A percentile compares a stretch with the other conserved stretches of the same genome.
Conservation (phyloP, 495 filamentous ascomycete genomes). For the Ascobolus immersus region DNA sequence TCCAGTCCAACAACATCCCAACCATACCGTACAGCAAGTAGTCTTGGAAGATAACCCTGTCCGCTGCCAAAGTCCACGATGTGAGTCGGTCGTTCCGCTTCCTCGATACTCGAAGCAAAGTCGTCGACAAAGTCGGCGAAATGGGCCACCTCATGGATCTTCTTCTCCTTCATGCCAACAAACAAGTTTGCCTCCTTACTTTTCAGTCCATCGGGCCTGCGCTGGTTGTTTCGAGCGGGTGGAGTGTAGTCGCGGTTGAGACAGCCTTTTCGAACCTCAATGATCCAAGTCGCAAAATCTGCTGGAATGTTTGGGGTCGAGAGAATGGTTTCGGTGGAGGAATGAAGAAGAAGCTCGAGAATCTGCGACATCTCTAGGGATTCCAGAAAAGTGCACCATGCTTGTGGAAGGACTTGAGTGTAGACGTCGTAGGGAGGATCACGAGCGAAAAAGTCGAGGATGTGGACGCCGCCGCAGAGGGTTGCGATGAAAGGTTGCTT, state of each 20-base stretch:
- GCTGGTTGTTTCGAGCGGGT: no score
- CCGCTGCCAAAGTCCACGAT: conserved; percentile 89
- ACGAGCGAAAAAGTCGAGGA: conserved; percentile 84
- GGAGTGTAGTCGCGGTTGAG: no score
- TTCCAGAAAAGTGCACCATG: conserved; percentile 60
- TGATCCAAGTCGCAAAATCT: conserved; percentile 47
- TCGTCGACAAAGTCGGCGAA: conserved; percentile 20
- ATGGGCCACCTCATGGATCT: conserved; percentile 66
- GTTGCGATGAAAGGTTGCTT: conserved; percentile 58
- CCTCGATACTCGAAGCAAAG: conserved; percentile 19
- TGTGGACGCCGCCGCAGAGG: conserved; percentile 79
- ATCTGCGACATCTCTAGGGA: conserved; percentile 42
- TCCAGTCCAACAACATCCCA: conserved; percentile 77
- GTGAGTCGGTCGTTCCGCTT: conserved; percentile 37
- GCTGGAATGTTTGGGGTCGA: conserved; percentile 27
- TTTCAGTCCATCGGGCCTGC: no score
- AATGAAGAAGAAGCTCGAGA: conserved; percentile 51
- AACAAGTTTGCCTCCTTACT: no score
- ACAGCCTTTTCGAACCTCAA: conserved; percentile 42
- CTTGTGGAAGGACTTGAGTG: conserved; percentile 38
- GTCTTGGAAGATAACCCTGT: conserved; percentile 81
- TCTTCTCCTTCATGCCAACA: conserved; percentile 88
- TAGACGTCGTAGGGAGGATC: conserved; percentile 44
- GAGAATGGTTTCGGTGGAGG: conserved; percentile 32
- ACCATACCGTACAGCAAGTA: conserved; percentile 66